Conservation (phyloP, 805 yeast genomes). For the Kuraishia floccosa region DNA sequence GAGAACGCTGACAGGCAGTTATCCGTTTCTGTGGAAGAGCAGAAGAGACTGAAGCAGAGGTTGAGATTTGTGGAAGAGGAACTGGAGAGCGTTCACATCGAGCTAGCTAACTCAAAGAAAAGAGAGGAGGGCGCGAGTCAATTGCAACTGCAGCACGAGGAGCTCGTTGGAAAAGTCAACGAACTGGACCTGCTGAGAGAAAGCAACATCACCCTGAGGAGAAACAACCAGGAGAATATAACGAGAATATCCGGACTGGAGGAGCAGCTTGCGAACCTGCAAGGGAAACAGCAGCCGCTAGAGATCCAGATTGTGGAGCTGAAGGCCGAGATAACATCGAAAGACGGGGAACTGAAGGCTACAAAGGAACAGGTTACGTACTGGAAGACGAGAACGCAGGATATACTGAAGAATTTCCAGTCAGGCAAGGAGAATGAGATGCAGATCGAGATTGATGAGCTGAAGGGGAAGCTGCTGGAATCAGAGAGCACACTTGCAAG, state of each 20-base stretch:
- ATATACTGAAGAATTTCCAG: slow-evolving; percentile 32
- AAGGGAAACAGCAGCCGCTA: slow-evolving; percentile 30
- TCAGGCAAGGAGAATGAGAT: slow-evolving; percentile 22
- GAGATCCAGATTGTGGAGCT: slow-evolving; percentile 19
- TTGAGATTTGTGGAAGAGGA: slow-evolving; percentile 36
- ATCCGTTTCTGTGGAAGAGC: slow-evolving; percentile 40
- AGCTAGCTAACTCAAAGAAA: slow-evolving; percentile 22
- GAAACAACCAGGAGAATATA: slow-evolving; percentile 26
- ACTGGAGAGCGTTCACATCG: slow-evolving; percentile 37
- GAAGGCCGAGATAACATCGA: slow-evolving; percentile 8
- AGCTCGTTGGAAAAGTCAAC: slow-evolving; percentile 39
- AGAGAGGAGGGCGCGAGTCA: slow-evolving; percentile 13
- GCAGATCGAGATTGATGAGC: slow-evolving; percentile 16
- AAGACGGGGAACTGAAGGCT: slow-evolving; percentile 34
- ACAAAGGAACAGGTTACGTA: slow-evolving; percentile 43
- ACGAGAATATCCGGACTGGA: slow-evolving; percentile 26
- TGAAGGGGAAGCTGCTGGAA: slow-evolving; percentile 45
- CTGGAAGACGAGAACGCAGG: slow-evolving; percentile 44
- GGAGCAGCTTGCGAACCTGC: slow-evolving; percentile 18
- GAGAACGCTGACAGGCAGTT: slow-evolving; percentile 57
- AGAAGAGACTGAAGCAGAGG: slow-evolving; percentile 36
- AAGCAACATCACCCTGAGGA: slow-evolving; percentile 53
- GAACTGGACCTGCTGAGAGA: slow-evolving; percentile 57
- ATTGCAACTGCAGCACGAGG: slow-evolving; percentile 29
- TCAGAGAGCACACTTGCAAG: too few species aligned